Base-by-base conservation (phyloP, 2,329 filamentous ascomycete genomes). In the Ceratocystis albifundus region DNA sequence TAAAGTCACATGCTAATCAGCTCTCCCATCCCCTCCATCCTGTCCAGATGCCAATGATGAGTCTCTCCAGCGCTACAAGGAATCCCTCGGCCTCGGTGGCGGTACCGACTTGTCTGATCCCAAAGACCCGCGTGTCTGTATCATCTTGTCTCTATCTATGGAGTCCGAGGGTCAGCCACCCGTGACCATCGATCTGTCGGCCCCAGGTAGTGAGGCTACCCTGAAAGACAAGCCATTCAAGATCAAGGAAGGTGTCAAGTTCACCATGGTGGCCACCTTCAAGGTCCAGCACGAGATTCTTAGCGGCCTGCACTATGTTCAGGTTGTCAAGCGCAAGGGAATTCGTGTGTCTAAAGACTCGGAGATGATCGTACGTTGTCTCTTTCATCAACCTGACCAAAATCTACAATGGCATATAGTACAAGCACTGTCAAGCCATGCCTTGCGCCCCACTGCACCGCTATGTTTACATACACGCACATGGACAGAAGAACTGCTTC, bases 241-340 rank as follows among this genome's bases (percentile, higher is more conserved):
- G 74, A 96, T 99, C 80, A 99, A 97, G 83, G 94, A 97, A 77
- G 91, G 90, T 66, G 85, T 88, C 71, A 88, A 85, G 72, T 99
- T 97, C 80, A 90, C 88, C 77, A 97, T 97, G 89, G 91, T 89
- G 75, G 92, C 88, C 67, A 84, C 85, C 69, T 99, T 97, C 83
- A 88, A 92, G 79, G 94, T 99, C 59, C 91, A 99, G 81, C 91
- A 96, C 76, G 89, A 97, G 77, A 93, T 99, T 71, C 84, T 97
- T 66, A 94, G 89, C 72, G 94, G 94, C 59, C 79, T 99, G 74
- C 95, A 96, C 80, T 99, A 97, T 76, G 84, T 99, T 67, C 94
- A 99, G 79, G 84, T 91, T 50, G 89, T 96, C 69, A 96, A 94
- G 83, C 83, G 92, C 72, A 91, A 91, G 81, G 89, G 89, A 65